phyloP scores from a whole-genome alignment of 2,329 filamentous ascomycete genomes.

The Aspergillus jensenii region DNA sequence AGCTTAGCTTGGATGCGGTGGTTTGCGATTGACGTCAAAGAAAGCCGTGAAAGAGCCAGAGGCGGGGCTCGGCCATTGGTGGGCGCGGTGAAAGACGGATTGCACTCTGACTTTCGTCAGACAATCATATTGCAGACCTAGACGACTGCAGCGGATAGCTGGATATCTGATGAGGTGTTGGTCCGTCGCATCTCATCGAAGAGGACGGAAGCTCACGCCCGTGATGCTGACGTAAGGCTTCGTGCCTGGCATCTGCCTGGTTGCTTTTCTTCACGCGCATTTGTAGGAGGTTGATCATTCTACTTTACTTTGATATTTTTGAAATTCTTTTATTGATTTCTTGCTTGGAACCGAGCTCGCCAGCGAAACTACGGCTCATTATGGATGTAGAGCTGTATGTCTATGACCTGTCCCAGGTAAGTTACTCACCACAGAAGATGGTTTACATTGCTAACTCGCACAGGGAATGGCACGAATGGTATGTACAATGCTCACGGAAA shows the following conservation, averaged over 20 bases:
- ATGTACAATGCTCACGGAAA: constrained; percentile 18
- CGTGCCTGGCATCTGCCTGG: constrained; percentile 1
- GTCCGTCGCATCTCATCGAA: constrained; percentile 11
- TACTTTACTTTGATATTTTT: background rate
- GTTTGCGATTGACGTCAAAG: constrained; percentile 9
- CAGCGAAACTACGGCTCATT: background rate
- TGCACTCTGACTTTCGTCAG: background rate
- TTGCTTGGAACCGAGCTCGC: background rate
- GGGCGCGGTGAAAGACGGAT: background rate
- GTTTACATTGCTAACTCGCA: constrained; percentile 19
- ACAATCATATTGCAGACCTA: background rate
- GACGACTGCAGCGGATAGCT: background rate
- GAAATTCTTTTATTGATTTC: background rate
- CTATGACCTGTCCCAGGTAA: constrained; percentile 69
- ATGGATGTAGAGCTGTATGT: constrained; percentile 79
- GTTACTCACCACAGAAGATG: constrained; percentile 20
- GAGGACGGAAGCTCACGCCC: constrained; percentile 11
- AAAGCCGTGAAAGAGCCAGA: constrained; percentile 3
- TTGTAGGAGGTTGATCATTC: background rate
- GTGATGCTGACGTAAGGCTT: constrained; percentile 29
- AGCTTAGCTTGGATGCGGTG: background rate
- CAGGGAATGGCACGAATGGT: constrained; percentile 57
- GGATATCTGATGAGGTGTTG: background rate
- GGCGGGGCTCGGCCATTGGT: constrained; percentile 2
- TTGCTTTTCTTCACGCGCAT: background rate